Evolutionary conservation across 371 early-diverging fungal genomes (phyloP), one percentile per base, ranked within the genome.

Genomic region (Rozella allomycis): DNA sequence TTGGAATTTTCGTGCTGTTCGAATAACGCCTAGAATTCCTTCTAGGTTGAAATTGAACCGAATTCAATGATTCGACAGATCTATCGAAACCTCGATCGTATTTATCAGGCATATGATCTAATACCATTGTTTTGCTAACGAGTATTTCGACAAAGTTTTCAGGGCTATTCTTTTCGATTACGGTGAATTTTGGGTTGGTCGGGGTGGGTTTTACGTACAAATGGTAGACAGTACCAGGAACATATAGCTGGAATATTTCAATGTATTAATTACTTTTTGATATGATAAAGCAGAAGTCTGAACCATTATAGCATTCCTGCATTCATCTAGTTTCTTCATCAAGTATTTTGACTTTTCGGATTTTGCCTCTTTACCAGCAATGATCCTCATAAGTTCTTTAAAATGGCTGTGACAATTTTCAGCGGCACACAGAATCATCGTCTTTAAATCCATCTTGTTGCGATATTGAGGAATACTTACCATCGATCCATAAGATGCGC

Each of bases 401-500:
- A n/a, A n/a, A n/a, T n/a, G n/a, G n/a, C n/a, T n/a, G n/a, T n/a
- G n/a, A n/a, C n/a, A n/a, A n/a, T n/a, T 45, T 23, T 63, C 70
- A 6, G 65, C 56, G 3, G 73, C 72, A 6, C 49, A 52, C 16
- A 64, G 34, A 26, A 72, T 49, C 58, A 73, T 52, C 8, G 47
- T 52, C 47, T 67, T 70, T 32, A 72, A 55, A 45, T 71, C 74
- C 34, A 64, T 55, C 46, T 72, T 49, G 47, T n/a, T n/a, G n/a
- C n/a, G n/a, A n/a, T n/a, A n/a, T n/a, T n/a, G n/a, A n/a, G n/a
- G n/a, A n/a, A n/a, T n/a, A n/a, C n/a, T n/a, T n/a, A n/a, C n/a
- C n/a, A n/a, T n/a, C n/a, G 36, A 8, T n/a, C 82, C 82, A 41
- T 80, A 82, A 20, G 70, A 72, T 20, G 78, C 38, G 7, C 78